Evolutionary conservation across 768 basidiomycete species (phyloP), one percentile per base, ranked within the genome.

Genomic region (Hypholoma sublateritium): DNA sequence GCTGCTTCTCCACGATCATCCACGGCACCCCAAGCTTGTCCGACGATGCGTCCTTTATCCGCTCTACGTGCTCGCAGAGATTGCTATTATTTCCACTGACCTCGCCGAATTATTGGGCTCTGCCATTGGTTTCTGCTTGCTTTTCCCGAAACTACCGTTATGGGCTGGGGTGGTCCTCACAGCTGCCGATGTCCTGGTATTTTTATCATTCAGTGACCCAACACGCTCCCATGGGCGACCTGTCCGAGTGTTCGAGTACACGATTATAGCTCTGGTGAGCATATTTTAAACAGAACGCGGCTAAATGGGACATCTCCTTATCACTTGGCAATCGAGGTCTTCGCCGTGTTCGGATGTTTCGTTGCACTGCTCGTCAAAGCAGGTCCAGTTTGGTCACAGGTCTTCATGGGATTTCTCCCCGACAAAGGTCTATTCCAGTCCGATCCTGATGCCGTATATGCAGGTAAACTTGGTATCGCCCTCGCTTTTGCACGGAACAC

Each of bases 321-420:
- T 63, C 65, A 45, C 60, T 25, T 67, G 45, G 13, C 17, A 32
- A 25, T 42, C 57, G 62, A 78, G 84, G 80, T 82, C 32, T 61
- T 88, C 8, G 72, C 78, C 19, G 86, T 91, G 0, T 81, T 93
- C 41, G 74, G 80, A 11, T 87, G 84, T 67, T 89, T 92, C 74
- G 72, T 80, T 35, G 75, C 86, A 28, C 78, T 93, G 50, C 78
- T 91, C 41, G 75, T 86, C 47, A 81, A 79, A 67, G 79, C 88
- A 21, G 57, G 74, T n/a, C 83, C 89, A 4, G 65, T 81, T 32
- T 92, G 90, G 90, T 72, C 77, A 25, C 67, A 81, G 32, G 84
- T 83, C 4, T 91, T 93, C 69, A 63, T 77, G 36, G 90, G 89
- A 14, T 89, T 80, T 59, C 65, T 89, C n/a, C 89, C 88, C 0